Evolutionary conservation across 2,329 filamentous ascomycete genomes (phyloP), one percentile per base, ranked within the genome.

Genomic region (Penicillium sp.): DNA sequence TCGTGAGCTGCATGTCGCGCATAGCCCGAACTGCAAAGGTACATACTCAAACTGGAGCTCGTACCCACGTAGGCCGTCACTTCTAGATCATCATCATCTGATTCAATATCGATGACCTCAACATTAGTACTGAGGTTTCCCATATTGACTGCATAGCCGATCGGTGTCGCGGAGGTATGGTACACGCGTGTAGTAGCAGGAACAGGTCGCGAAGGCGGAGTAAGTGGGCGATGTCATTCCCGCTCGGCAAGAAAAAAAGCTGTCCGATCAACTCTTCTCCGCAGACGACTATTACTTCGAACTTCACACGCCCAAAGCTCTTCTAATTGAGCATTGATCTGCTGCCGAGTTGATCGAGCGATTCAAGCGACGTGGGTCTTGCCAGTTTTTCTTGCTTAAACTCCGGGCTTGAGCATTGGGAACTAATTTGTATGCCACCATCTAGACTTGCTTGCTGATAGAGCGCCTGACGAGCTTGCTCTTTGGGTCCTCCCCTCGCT

Each of bases 11-110:
- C 43, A 56, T 56, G 52, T 46, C 44, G 51, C 31, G 41, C 49
- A 18, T 51, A 27, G 24, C 5, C 24, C 24, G 4, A 27, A 27
- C 24, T 60, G n/a, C 36, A 19, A 50, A 40, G 33, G 43, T 47
- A 43, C 63, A 58, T 67, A 68, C 67, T 54, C 18, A 44, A 52
- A 14, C 36, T 27, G 14, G 52, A 36, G 13, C 59, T 43, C 6
- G 58, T 31, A 10, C 43, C 47, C n/a, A 47, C 50, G 58, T 61
- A 66, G 50, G 68, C 60, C 14, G 78, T 73, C 37, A 76, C 75
- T 37, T 82, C 78, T 44, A 82, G 70, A 41, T 80, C 80, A 59
- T 79, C 76, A 56, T 80, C 67, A 27, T 74, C 73, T 4, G 69
- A 70, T 54, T 72, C 69, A 43, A 71, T 64, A 1, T 63, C 69